Evolutionary conservation across 1,139 yeast species (phyloP), one percentile per base, ranked within the genome.

Genomic region (Magnusiomyces paraingens): DNA sequence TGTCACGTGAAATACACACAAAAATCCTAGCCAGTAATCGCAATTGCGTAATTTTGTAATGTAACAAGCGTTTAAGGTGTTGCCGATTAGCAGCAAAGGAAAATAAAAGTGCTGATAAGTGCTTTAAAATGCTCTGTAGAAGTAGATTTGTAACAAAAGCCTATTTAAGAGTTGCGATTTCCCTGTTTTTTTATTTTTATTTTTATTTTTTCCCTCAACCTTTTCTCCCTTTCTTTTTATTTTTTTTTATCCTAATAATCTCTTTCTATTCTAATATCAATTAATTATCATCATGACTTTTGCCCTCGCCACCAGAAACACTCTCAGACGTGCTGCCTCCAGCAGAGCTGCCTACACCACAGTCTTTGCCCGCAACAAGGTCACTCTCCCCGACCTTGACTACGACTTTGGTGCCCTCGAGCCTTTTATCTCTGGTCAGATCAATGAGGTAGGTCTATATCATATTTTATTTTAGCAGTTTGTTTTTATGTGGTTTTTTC

Each of bases 341-440:
- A 48, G 48, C 21, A 47, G 50, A 32, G 41, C 51, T 15, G 22
- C 53, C 21, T 43, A 39, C 45, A 47, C 57, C 5, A 52, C 53
- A 14, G 57, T 45, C 40, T 44, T 49, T 21, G 52, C 51, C 38
- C 50, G 57, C n/a, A 86, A 85, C 54, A 78, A 86, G 41, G 78
- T 53, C 36, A 55, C 57, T 40, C 55, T 91, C 65, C 97, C 97
- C 55, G 90, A 86, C 62, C 79, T 91, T 67, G 89, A 84, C 70
- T 91, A 86, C 80, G 95, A 85, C 68, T 90, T 83, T 65, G 86
- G 82, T 62, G 96, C 93, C 22, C 78, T 91, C 58, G 98, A 91
- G 75, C 98, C 98, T 56, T 80, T 75, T 74, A 89, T 91, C 64
- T 84, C 95, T 47, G 95, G 90, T 52, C 81, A 87, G 69, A 90